Conservation (phyloP, 495 filamentous ascomycete genomes). For the Apodospora peruviana region DNA sequence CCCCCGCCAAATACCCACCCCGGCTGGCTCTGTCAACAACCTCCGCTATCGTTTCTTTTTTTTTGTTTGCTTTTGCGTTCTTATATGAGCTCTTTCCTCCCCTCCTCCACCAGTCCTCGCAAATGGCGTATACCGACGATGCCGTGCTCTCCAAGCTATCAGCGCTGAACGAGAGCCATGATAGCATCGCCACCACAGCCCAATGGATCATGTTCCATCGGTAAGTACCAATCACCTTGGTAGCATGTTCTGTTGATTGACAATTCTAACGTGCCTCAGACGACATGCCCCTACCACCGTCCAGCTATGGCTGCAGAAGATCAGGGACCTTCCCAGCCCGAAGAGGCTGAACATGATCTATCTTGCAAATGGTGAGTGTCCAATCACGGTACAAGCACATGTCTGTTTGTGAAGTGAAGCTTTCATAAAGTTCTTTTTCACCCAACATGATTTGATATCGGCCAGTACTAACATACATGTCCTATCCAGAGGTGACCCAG, state of each 20-base stretch:
- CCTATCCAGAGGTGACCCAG: constrained; percentile 75
- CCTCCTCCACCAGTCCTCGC: not conserved
- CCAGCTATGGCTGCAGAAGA: constrained; percentile 79
- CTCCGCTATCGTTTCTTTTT: too few relatives aligned
- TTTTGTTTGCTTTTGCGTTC: too few relatives aligned
- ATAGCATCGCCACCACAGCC: constrained; percentile 87
- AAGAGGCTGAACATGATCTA: constrained; percentile 92
- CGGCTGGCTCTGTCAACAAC: not conserved
- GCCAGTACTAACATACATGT: constrained; percentile 15
- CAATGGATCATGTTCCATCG: constrained; percentile 99
- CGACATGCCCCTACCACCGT: constrained; percentile 85
- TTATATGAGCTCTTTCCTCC: not conserved
- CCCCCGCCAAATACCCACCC: not conserved
- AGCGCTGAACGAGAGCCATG: constrained; percentile 90
- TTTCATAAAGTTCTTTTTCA: too few relatives aligned
- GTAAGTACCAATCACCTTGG: constrained; percentile 45
- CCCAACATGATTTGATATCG: too few relatives aligned
- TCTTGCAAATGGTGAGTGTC: constrained; percentile 82
- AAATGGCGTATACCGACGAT: constrained; percentile 93
- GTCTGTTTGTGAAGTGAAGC: not conserved
- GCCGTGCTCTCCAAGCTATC: constrained; percentile 90
- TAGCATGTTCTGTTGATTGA: not conserved
- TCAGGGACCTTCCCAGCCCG: constrained; percentile 75
- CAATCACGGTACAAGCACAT: not conserved
- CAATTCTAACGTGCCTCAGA: too few relatives aligned